A percentile compares a stretch with the other conserved stretches of the same genome.
Evolutionary conservation across 2,329 filamentous ascomycete species (phyloP).

Genomic region (Uncinocarpus reesii): DNA sequence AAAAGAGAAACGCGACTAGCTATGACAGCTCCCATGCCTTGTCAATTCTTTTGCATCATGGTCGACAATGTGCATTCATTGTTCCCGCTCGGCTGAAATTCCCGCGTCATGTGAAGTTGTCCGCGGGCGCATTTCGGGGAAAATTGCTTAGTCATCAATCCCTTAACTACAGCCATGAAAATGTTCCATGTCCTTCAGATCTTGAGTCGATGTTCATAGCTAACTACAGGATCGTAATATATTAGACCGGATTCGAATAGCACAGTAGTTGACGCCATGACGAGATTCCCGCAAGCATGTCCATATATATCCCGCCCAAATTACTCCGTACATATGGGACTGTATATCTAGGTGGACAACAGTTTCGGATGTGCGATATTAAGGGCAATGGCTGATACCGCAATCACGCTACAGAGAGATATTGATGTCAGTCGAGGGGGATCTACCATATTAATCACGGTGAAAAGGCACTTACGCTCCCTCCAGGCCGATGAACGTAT

Average conservation of each 20-base stretch:
- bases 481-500: constrained; percentile 50
- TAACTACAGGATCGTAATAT: too few relatives aligned
- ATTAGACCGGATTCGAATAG: too few relatives aligned
- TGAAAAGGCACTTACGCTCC: constrained; percentile 25
- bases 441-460: neutral
- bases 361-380: constrained; percentile 14
- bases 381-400: constrained; percentile 12
- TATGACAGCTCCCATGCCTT: neutral
- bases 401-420: constrained; percentile 13
- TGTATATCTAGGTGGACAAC: constrained; percentile 2
- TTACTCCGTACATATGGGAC: too few relatives aligned
- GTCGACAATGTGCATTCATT: too few relatives aligned
- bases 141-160: constrained; percentile 1
- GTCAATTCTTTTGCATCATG: neutral
- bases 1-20: too few relatives aligned
- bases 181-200: neutral
- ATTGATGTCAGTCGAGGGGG: neutral
- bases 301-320: too few relatives aligned
- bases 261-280: too few relatives aligned
- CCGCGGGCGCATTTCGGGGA: neutral
- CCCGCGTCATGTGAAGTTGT: constrained; percentile 4
- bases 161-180: neutral
- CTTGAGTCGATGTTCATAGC: too few relatives aligned
- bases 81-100: neutral
- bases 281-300: too few relatives aligned